Base-by-base conservation (phyloP, 2,329 filamentous ascomycete species). In the Epichloe gansuensis region DNA sequence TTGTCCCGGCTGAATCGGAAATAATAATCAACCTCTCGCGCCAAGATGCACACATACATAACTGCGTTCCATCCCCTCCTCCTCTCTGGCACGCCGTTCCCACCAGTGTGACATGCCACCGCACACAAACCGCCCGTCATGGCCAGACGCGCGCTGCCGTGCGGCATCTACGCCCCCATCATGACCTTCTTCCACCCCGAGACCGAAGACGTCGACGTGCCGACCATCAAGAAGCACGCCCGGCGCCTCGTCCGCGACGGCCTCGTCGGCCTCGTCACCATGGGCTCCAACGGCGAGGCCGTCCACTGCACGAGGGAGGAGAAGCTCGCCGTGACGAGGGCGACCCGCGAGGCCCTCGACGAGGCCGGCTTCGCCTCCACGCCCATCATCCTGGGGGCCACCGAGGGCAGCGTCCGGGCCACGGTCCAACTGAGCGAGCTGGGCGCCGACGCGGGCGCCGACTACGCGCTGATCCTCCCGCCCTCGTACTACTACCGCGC, bases 251-350 rank as follows among this genome's bases (percentile, higher is more conserved):
- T 83, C 41, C 75, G 82, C 65, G 86, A 82, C 54, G 90, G 90
- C 8, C 80, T 95, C 11, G 86, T 83, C 47, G 89, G 89, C 38
- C 77, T 95, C 28, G 86, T 93, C 44, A 85, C 85, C 59, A 89
- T 93, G 85, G 89, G 90, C 56, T 94, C 88, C 60, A 95, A 94
- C 69, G 89, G 89, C 55, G 89, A 95, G 73, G 88, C 89, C 25
- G 85, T 89, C 52, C 88, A 95, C 73, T 83, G 91, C 62, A 87
- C 85, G 51, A 80, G 81, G 45, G 80, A 84, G 56, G 89, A 95
- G 70, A 90, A 90, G 67, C 68, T 81, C 47, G 78, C 80, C 35
- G 83, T 93, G 58, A 91, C 86, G 17, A 75, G 75, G 63, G 86
- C 88, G 51, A 91, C 88, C 8, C 82, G 89, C 52, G 84, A 89